A percentile compares a stretch with the other conserved stretches of the same genome.
phyloP scores from a whole-genome alignment of 2,329 filamentous ascomycete species.

The Fusarium concolor region DNA sequence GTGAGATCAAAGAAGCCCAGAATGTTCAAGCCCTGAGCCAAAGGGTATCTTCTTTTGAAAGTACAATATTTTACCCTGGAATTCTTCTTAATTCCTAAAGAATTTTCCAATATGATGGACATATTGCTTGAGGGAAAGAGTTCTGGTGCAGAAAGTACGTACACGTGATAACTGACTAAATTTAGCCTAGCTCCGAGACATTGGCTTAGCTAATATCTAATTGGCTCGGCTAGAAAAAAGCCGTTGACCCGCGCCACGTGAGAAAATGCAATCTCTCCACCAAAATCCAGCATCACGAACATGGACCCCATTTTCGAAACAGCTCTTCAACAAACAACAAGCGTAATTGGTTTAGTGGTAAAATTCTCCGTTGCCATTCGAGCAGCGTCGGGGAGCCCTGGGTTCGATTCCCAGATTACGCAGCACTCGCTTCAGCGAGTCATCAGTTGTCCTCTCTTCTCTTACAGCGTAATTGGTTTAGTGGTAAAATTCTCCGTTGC shows the following conservation, averaged over 20 bases:
- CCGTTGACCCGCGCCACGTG: not conserved
- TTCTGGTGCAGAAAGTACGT: too few species aligned
- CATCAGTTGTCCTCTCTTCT: not conserved
- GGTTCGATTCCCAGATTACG: constrained; percentile 33
- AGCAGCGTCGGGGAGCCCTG: constrained; percentile 29
- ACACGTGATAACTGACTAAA: not conserved
- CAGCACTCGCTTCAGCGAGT: not conserved
- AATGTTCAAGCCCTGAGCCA: too few species aligned
- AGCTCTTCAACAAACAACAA: not conserved
- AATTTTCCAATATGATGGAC: too few species aligned
- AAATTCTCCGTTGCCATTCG: constrained; percentile 33
- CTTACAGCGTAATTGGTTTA: constrained; percentile 34
- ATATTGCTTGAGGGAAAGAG: too few species aligned
- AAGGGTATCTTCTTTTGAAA: too few species aligned
- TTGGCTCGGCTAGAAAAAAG: not conserved
- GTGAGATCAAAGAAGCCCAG: too few species aligned
- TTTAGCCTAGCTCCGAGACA: not conserved
- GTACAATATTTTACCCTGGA: too few species aligned
- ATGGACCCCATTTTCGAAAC: not conserved
- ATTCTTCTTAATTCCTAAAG: too few species aligned
- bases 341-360: constrained; percentile 38
- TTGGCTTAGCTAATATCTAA: accelerated
- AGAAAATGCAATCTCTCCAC: constrained; percentile 2
- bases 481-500: constrained; percentile 36
- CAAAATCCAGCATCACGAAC: not conserved